A percentile compares a stretch with the other conserved stretches of the same genome.
These are phyloP conservation scores for Suillus lakei DNA, from an alignment of 768 basidiomycete species.

Conservation along the genomic window DNA sequence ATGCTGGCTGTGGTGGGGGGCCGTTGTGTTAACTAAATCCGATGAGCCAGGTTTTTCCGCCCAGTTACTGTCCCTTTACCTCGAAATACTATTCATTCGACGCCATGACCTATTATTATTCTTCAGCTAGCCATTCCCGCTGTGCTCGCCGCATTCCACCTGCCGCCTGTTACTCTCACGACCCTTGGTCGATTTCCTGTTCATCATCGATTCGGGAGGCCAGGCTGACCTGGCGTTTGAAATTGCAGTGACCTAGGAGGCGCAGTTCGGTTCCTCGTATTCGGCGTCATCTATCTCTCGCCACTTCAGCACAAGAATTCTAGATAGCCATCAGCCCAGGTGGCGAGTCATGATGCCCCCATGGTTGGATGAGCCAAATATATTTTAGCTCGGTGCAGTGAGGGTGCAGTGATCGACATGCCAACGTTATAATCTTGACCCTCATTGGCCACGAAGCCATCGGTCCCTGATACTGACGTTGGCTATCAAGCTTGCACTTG, in stretches of 20 bases:
- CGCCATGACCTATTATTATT: conserved; percentile 87
- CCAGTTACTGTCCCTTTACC: neutral
- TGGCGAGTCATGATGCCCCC: neutral
- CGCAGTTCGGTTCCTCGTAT: conserved; percentile 78
- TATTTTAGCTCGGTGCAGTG: neutral
- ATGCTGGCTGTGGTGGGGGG: neutral
- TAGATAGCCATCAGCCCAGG: conserved; percentile 16
- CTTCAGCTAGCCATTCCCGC: conserved; percentile 90
- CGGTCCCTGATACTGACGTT: too few relatives aligned
- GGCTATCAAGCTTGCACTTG: neutral
- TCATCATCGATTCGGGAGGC: conserved; percentile 31
- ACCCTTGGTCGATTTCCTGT: conserved; percentile 88
- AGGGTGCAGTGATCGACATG: neutral
- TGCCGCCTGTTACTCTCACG: conserved; percentile 55
- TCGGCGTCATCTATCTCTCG: conserved; percentile 75
- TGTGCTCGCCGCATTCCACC: conserved; percentile 68
- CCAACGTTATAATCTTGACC: neutral
- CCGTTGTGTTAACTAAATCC: neutral
- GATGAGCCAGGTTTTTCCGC: neutral
- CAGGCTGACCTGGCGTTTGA: neutral
- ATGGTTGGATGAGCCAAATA: neutral
- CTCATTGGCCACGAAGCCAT: too few relatives aligned
- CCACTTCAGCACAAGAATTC: conserved; percentile 20
- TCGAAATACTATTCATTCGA: conserved; percentile 55
- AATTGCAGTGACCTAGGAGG: conserved; percentile 76